Base-by-base conservation (phyloP, 768 basidiomycete species). In the Lactarius deliciosus region DNA sequence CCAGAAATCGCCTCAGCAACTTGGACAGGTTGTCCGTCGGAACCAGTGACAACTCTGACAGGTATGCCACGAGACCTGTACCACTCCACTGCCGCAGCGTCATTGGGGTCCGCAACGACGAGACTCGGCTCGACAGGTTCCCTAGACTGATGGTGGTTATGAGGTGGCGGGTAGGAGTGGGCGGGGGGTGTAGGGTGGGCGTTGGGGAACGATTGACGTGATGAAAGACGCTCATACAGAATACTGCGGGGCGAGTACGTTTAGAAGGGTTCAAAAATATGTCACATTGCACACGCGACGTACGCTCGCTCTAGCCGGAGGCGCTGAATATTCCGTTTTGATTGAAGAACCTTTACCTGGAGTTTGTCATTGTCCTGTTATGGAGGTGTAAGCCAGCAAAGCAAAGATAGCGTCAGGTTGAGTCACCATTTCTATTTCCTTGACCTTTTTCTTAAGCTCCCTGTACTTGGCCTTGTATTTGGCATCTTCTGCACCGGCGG, bases 401-500 rank as follows among this genome's bases (percentile, higher is more conserved):
- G 40, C 50, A 20, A 60, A 53, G 22, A 64, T 43, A 6, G 43
- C 45, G 22, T 50, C 40, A 54, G 43, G 50, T 53, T 10, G 71
- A 84, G 89, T 72, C 67, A 92, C 92, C 38, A 81, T 77, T 78
- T 94, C 92, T 69, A 94, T 90, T 77, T 94, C 91, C 75, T 87
- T 89, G 65, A 94, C 91, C 79, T 92, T 93, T 77, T 87, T 84
- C 76, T 91, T 93, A 69, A 94, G 81, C 65, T 94, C 92, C 76
- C 87, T 91, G 80, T 94, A 94, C 78, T 94, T 94, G 73, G 85
- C 83, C 66, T 91, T 89, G 75, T 94, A 94, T 77, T 92, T 93
- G 74, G 85, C 85, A 77, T 94, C 92, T 74, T 93, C 91, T 22
- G 88, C 90, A 72, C 89, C 88, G 32, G 89, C 89, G 45, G 89